Base-by-base conservation (phyloP, 2,329 filamentous ascomycete species). In the Curvularia lunata region DNA sequence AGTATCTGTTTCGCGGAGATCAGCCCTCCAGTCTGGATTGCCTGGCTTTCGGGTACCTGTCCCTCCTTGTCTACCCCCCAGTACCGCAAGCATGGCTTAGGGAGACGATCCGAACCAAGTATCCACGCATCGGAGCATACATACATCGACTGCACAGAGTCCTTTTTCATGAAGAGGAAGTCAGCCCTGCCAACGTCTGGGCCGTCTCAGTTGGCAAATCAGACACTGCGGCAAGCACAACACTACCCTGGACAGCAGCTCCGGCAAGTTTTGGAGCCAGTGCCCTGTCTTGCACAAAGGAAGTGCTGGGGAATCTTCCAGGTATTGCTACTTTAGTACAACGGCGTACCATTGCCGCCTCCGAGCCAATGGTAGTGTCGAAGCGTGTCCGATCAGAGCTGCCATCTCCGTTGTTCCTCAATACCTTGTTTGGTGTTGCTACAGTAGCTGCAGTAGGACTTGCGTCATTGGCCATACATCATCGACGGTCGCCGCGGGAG, bases 41-140 rank as follows among this genome's bases (percentile, higher is more conserved):
- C 72, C 75, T 97, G 46, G 88, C 87, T 0, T 86, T 91, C 68
- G 95, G 88, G 10, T 96, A 96, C 73, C 80, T 98, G 34, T 84
- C 86, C 1, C 78, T 97, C 48, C 90, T 95, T 80, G 80, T 89
- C 1, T 81, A 84, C 23, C 84, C 88, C 0, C 76, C 83, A 8
- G 72, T 90, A 21, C 85, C 87, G 16, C 84, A 87, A 53, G 75
- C 83, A 18, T 91, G 87, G 87, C 76, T 90, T 5, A 79, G 80
- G 56, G 82, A 86, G 49, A 82, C 83, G 0, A 81, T 91, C 69
- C 74, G 78, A 53, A 75, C 74, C 21, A 84, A 85, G 56, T 80
- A 78, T 59, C 73, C 73, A 18, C 70, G 67, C 38, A 68, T 82
- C 32, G 67, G 65, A 5, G 65, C 57, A 8, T 82, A 81, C 51